These are phyloP conservation scores for Alternaria hordeiaustralica DNA, from an alignment of 2,329 filamentous ascomycete species.

Conservation along the genomic window DNA sequence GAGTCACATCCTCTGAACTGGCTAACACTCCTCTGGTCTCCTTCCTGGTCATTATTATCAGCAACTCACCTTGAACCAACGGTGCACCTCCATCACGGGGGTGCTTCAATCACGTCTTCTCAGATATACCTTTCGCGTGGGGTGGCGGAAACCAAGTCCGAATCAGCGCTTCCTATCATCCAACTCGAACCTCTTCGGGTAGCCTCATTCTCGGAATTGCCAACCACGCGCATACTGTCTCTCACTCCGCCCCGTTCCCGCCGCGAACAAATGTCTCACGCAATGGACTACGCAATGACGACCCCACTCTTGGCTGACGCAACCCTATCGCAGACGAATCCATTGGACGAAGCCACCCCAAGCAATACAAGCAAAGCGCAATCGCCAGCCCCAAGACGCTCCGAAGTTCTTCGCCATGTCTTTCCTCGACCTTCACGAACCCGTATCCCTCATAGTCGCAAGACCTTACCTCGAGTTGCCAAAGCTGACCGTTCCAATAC, in stretches of 20 bases:
- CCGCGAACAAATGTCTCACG: constrained; percentile 15
- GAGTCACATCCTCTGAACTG: background rate
- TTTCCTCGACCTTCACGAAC: constrained; percentile 26
- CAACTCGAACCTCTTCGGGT: constrained; percentile 16
- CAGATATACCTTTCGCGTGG: constrained; percentile 56
- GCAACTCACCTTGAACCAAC: background rate
- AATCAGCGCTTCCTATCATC: constrained; percentile 29
- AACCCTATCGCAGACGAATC: background rate
- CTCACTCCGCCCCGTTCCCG: constrained; percentile 13
- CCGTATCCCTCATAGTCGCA: constrained; percentile 1
- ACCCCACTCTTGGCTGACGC: background rate
- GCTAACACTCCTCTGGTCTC: background rate
- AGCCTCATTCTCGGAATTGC: constrained; percentile 24
- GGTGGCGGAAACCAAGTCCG: constrained; percentile 49
- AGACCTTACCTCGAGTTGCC: constrained; percentile 9
- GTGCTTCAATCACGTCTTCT: constrained; percentile 53
- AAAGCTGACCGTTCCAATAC: constrained; percentile 19
- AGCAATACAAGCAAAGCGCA: background rate
- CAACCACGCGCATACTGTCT: constrained; percentile 17
- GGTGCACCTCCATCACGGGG: constrained; percentile 17
- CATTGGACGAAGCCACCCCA: background rate
- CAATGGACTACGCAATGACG: background rate
- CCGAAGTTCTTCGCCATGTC: constrained; percentile 34
- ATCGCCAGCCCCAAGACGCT: constrained; percentile 16
- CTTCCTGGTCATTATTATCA: background rate